Percentiles rank a stretch among this genome's conserved stretches.
Evolutionary conservation across 176 grass and related monocot species (phyloP).

Genomic region (Neostapfia colusana): DNA sequence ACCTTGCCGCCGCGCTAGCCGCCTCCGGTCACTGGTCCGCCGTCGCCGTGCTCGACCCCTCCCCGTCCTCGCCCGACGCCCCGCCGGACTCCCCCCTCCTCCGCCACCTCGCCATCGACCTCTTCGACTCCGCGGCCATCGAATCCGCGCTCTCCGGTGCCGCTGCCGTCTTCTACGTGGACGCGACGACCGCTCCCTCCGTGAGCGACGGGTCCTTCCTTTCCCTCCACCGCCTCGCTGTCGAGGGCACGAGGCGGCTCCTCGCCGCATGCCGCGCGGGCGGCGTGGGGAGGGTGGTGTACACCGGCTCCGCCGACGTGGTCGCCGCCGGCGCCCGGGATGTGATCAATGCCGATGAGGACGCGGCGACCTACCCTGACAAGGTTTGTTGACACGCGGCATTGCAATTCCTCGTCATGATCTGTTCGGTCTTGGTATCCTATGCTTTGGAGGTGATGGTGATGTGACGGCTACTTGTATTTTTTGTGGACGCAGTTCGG

Average conservation of each 20-base stretch:
- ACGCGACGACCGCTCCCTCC: conserved; percentile 38
- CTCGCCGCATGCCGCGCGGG: conserved; percentile 50
- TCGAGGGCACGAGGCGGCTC: conserved; percentile 54
- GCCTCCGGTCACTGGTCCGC: conserved; percentile 56
- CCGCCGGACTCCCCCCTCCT: conserved; percentile 17
- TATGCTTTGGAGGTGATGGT: neutral
- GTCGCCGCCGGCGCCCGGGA: conserved; percentile 50
- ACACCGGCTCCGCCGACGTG: conserved; percentile 68
- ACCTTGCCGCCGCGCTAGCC: conserved; percentile 60
- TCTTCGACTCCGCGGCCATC: conserved; percentile 41
- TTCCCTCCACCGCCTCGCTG: conserved; percentile 53
- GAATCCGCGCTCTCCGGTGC: conserved; percentile 41
- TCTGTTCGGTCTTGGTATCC: neutral
- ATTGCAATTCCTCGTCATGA: neutral
- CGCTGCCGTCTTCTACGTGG: conserved; percentile 77
- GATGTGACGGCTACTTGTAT: conserved; percentile 11
- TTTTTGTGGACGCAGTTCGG: conserved; percentile 49
- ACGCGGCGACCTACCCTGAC: conserved; percentile 56
- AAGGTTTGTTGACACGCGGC: conserved; percentile 45
- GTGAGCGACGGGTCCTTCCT: conserved; percentile 44
- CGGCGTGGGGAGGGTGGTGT: conserved; percentile 63
- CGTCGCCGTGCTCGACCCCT: conserved; percentile 55
- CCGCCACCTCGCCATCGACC: conserved; percentile 44
- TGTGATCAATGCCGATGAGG: conserved; percentile 53
- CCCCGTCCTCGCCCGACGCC: neutral